These are phyloP conservation scores for Tripidium arundinaceum DNA, from an alignment of 202 grass and related monocot genomes.

Conservation along the genomic window DNA sequence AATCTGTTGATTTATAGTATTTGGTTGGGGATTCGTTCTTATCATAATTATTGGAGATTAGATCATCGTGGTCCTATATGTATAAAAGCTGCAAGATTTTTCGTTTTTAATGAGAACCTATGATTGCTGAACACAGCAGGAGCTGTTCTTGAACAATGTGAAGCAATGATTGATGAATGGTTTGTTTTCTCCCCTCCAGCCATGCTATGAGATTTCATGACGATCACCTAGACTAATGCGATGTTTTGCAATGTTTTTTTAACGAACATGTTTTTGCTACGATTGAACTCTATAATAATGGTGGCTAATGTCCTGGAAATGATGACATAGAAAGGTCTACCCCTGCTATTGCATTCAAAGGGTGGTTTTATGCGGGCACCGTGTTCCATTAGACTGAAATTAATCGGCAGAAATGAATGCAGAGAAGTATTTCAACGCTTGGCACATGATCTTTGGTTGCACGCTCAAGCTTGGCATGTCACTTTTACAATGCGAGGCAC, in stretches of 20 bases:
- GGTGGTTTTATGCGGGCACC: not conserved
- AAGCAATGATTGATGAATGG: not conserved
- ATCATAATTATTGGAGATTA: not conserved
- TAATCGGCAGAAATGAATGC: not conserved
- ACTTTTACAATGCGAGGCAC: not conserved
- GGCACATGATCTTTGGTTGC: not conserved
- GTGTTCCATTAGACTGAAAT: not conserved
- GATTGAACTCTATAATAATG: not conserved
- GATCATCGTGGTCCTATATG: not conserved
- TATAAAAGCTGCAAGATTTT: not conserved
- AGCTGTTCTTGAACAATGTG: not conserved
- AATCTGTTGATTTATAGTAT: not conserved
- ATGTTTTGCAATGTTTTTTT: not conserved
- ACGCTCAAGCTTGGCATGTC: not conserved
- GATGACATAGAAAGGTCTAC: not conserved
- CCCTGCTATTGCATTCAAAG: not conserved
- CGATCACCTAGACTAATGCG: not conserved
- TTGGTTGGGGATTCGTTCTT: not conserved
- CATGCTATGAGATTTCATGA: constrained; percentile 12
- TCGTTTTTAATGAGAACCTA: not conserved
- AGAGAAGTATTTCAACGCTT: too few species aligned
- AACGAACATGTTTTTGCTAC: not conserved
- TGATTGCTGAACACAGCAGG: not conserved
- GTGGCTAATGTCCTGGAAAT: not conserved
- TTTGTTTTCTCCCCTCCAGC: not conserved